Evolutionary conservation across 371 early-diverging fungal genomes (phyloP), one percentile per base, ranked within the genome.

Genomic region (Saksenaea vasiformis): DNA sequence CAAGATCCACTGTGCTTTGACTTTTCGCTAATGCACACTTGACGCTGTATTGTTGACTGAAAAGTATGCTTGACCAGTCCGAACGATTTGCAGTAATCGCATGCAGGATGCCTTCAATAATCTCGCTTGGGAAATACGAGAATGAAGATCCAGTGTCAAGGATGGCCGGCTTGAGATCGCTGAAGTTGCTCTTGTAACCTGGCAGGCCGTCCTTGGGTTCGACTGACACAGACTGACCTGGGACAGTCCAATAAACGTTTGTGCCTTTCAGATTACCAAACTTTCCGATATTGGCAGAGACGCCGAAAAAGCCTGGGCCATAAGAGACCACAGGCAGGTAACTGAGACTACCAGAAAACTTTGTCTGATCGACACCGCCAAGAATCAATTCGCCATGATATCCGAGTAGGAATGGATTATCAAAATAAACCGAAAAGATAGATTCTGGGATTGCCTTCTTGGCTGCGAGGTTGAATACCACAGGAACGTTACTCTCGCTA

Each of bases 281-380:
- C 14, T 41, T 14, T 14, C 43, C 43, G 5, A 41, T 14, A 41
- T 41, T 41, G 9, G 43, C n/a, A 1, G 5, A 13, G 15, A 58
- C 14, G 26, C 13, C 9, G 5, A 51, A 2, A 4, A 26, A 28
- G 5, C 5, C 11, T 22, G 35, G 47, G 13, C 9, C 36, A 24
- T 24, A 54, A 24, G 2, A 37, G 27, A 14, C 47, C 36, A 27
- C 28, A 7, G 51, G 68, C 8, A 54, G 35, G 51, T 63, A 68
- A 15, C 58, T 37, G 10, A 68, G 9, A 4, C 34, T 10, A 1
- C 68, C 68, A 7, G 63, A 60, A 36, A 43, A 68, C 54, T 68
- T 68, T 53, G 58, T 56, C 19, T 36, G 28, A 27, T 68, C 68
- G 28, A 47, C 36, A 14, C 68, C 68, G 17, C 68, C 68, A 47